Percentiles rank a stretch among this genome's conserved stretches.
These are phyloP conservation scores for Hyaloscypha bicolor DNA, from an alignment of 495 filamentous ascomycete genomes.

Conservation along the genomic window DNA sequence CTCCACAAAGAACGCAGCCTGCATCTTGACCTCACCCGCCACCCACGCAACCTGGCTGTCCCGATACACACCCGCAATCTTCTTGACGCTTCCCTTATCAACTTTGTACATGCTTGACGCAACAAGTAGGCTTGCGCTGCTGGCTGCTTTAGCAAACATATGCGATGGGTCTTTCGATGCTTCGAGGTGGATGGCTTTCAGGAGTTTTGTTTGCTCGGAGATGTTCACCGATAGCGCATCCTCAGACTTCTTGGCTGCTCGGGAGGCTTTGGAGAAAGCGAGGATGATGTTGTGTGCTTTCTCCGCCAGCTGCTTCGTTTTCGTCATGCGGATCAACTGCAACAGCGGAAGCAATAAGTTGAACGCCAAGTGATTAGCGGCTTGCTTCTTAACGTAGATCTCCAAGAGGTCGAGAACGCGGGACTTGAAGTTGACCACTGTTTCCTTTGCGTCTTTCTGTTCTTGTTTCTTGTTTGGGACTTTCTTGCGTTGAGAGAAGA, in stretches of 20 bases:
- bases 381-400: slow-evolving; percentile 82
- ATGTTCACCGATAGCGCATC: slow-evolving; percentile 31
- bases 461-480: slow-evolving; percentile 70
- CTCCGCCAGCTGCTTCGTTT: slow-evolving; percentile 69
- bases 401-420: slow-evolving; percentile 85
- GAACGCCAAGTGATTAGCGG: slow-evolving; percentile 64
- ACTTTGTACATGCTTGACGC: slow-evolving; percentile 44
- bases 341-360: slow-evolving; percentile 45
- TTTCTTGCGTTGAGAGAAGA: slow-evolving; percentile 69
- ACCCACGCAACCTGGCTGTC: slow-evolving; percentile 47
- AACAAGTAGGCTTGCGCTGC: slow-evolving; percentile 50
- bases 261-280: slow-evolving; percentile 69
- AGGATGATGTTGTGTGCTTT: slow-evolving; percentile 71
- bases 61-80: slow-evolving; percentile 45
- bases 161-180: slow-evolving; percentile 60
- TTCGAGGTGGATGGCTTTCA: slow-evolving; percentile 72
- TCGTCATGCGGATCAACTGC: slow-evolving; percentile 59
- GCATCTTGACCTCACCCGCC: slow-evolving; percentile 48
- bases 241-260: slow-evolving; percentile 37
- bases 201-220: slow-evolving; percentile 53
- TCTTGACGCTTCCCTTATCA: slow-evolving; percentile 36
- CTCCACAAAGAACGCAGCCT: slow-evolving; percentile 51
- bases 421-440: slow-evolving; percentile 93
- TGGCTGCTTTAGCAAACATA: slow-evolving; percentile 50
- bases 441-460: slow-evolving; percentile 82